A percentile compares a stretch with the other conserved stretches of the same genome.
phyloP scores from a whole-genome alignment of 2,329 filamentous ascomycete species.

The Neurospora crassa region DNA sequence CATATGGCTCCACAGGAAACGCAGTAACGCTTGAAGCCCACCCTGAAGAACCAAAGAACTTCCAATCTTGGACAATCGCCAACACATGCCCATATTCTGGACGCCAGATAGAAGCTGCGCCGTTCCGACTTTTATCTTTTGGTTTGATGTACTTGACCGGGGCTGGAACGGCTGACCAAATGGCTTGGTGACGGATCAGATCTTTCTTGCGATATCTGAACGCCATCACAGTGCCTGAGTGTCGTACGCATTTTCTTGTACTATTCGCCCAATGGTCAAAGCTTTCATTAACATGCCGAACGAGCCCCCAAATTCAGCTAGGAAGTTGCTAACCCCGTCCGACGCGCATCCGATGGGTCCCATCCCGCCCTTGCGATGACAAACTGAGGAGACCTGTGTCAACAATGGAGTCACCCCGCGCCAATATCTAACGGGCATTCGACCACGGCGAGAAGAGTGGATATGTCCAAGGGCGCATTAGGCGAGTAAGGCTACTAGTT shows the following conservation, averaged over 20 bases:
- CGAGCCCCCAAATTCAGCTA: neutral
- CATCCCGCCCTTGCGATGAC: constrained; percentile 6
- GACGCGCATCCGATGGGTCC: neutral
- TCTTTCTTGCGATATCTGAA: neutral
- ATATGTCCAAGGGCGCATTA: neutral
- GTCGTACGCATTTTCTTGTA: neutral
- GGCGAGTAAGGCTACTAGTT: neutral
- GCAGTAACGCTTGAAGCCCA: neutral
- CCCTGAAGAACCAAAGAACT: neutral
- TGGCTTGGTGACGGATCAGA: neutral
- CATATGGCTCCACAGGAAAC: neutral
- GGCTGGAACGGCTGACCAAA: neutral
- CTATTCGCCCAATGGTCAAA: neutral
- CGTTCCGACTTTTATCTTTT: neutral
- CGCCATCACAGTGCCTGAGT: neutral
- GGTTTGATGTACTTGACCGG: neutral
- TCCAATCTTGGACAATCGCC: neutral
- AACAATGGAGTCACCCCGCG: constrained; percentile 4
- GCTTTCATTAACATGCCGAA: neutral
- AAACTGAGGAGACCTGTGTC: neutral
- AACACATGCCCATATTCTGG: neutral
- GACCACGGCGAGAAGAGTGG: neutral
- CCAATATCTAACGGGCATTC: constrained; percentile 3
- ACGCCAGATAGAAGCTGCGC: neutral
- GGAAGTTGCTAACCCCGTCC: neutral